Evolutionary conservation across 805 yeast species (phyloP), one percentile per base, ranked within the genome.

Genomic region (Nakazawaea molendinolei): DNA sequence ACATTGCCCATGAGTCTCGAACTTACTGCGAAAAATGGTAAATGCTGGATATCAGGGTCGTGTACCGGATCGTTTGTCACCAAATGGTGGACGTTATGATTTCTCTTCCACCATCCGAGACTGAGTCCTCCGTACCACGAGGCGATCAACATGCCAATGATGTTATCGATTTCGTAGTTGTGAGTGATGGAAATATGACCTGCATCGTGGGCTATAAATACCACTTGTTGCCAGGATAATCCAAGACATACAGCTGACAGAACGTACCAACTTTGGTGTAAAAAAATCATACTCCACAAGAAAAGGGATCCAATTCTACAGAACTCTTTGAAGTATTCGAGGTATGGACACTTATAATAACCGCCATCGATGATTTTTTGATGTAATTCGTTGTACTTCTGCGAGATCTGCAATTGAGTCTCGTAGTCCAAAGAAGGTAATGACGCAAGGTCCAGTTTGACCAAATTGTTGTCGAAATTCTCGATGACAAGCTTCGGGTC

Each of bases 91-190:
- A 86, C 94, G 53, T 86, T 86, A 58, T 86, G 96, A 56, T 84
- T 86, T 35, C 89, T 67, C 49, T 86, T 87, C 96, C 96, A 86
- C 96, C 96, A 86, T 2, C 95, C 95, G 15, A 86, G 52, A 31
- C 95, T 83, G 28, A 86, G 65, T 0, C 96, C 96, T n/a, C 96
- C 96, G 34, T 77, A 58, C 64, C 69, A 86, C 43, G 84, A 76
- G 1, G 95, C 94, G 33, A 86, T 64, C 2, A 74, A 34, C 55
- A 79, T 74, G 1, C 95, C 94, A 39, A 84, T 65, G 14, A 81
- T 53, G 51, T 80, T 86, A 55, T 86, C 96, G 8, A 74, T 31
- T 46, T 78, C 81, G 56, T 81, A 86, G 48, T 82, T 65, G 53
- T 86, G 96, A 0, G 95, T 79, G 34, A 86, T 80, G 2, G 86